Evolutionary conservation across 176 grass and related monocot genomes (phyloP).

Genomic region (Urochloa ruziziensis): DNA sequence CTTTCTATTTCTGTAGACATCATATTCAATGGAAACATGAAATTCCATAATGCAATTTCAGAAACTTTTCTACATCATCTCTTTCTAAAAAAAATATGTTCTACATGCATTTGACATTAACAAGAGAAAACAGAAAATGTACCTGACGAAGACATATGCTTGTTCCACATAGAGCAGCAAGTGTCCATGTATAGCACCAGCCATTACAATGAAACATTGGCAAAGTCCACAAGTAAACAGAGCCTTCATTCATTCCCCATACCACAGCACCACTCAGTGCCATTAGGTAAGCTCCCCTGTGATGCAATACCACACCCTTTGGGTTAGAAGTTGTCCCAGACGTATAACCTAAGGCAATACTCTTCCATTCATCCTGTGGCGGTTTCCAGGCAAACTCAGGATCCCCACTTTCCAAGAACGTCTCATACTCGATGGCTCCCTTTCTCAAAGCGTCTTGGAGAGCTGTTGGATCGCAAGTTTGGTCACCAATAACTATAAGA

Average conservation of each 20-base stretch:
- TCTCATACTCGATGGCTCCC: constrained; percentile 79
- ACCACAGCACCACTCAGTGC: constrained; percentile 61
- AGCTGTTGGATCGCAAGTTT: constrained; percentile 52
- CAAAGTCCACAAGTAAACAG: constrained; percentile 87
- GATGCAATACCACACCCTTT: constrained; percentile 87
- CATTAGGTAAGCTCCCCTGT: constrained; percentile 93
- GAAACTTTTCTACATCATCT: too few species aligned
- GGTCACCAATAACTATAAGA: constrained; percentile 77
- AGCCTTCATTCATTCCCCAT: constrained; percentile 74
- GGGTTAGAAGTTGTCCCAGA: constrained; percentile 85
- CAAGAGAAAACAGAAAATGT: constrained; percentile 6
- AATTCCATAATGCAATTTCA: too few species aligned
- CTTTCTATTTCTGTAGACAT: not conserved
- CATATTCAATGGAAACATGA: not conserved
- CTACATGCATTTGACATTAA: not conserved
- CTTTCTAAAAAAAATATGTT: too few species aligned
- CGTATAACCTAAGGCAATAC: constrained; percentile 87
- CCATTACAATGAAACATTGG: constrained; percentile 98
- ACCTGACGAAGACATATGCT: constrained; percentile 98
- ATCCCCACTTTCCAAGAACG: constrained; percentile 71
- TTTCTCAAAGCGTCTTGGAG: constrained; percentile 61
- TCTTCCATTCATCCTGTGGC: constrained; percentile 89
- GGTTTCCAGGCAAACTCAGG: constrained; percentile 74
- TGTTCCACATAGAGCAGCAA: constrained; percentile 81
- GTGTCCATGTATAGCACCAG: constrained; percentile 86